Evolutionary conservation across 2,329 filamentous ascomycete genomes (phyloP).

Genomic region (Trichophyton equinum): DNA sequence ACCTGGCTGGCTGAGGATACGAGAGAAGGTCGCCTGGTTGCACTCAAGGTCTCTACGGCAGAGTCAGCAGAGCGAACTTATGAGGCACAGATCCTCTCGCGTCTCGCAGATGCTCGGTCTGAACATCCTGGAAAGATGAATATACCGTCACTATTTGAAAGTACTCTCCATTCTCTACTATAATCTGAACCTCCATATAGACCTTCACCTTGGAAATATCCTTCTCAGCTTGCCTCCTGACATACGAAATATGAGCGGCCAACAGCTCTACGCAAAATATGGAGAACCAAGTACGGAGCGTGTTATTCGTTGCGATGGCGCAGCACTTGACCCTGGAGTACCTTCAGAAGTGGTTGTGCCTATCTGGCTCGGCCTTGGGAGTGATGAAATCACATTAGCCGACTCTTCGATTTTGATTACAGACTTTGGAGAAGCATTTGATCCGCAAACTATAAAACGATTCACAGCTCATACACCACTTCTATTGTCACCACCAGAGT

Average conservation of each 20-base stretch:
- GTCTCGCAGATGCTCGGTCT: slow-evolving; percentile 6
- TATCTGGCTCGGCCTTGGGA: slow-evolving; percentile 17
- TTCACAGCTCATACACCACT: slow-evolving; percentile 15
- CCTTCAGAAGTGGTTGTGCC: slow-evolving; percentile 16
- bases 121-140: slow-evolving; percentile 10
- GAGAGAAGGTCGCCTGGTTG: slow-evolving; percentile 1
- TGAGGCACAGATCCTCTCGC: slow-evolving; percentile 11
- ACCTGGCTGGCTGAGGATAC: slow-evolving; percentile 10
- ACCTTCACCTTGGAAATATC: slow-evolving; percentile 19
- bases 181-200: no score
- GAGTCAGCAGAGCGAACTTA: slow-evolving; percentile 6
- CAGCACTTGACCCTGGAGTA: slow-evolving; percentile 14
- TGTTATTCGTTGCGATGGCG: slow-evolving; percentile 17
- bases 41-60: slow-evolving; percentile 6
- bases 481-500: slow-evolving; percentile 10
- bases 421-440: slow-evolving; percentile 18
- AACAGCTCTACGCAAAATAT: slow-evolving; percentile 16
- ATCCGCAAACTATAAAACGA: slow-evolving; percentile 10
- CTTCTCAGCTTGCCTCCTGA: slow-evolving; percentile 14
- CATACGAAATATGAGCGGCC: slow-evolving; percentile 15
- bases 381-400: slow-evolving; percentile 17
- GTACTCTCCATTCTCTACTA: no score
- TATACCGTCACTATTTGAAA: slow-evolving; percentile 12
- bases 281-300: slow-evolving; percentile 15
- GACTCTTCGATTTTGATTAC: slow-evolving; percentile 16